phyloP scores from a whole-genome alignment of 768 basidiomycete species.

The Rhizopogon rudus region DNA sequence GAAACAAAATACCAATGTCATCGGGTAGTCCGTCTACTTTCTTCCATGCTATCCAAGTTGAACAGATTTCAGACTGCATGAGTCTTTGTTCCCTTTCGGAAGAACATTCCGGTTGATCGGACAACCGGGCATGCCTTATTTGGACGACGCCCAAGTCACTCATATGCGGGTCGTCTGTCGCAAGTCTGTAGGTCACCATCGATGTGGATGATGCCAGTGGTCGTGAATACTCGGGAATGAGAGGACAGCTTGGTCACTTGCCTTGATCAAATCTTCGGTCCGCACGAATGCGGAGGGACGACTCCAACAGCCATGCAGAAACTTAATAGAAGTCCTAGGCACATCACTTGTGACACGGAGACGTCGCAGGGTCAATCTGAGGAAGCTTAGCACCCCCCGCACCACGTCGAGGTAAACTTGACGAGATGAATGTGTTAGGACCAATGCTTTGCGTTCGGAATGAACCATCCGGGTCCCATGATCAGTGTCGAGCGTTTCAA shows the following conservation, averaged over 20 bases:
- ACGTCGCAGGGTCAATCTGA: neutral
- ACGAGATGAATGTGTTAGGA: neutral
- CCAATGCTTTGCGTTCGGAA: neutral
- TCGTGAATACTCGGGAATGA: neutral
- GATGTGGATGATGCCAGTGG: neutral
- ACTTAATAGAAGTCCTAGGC: too few relatives aligned
- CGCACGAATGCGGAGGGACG: neutral
- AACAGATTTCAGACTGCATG: neutral
- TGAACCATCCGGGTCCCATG: neutral
- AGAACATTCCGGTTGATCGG: constrained; percentile 2
- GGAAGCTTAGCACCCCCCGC: neutral
- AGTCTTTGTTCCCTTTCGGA: neutral
- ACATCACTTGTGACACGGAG: neutral
- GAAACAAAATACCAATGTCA: constrained; percentile 19
- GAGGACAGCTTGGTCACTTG: neutral
- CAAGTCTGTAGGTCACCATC: neutral
- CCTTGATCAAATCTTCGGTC: neutral
- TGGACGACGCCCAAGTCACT: constrained; percentile 7
- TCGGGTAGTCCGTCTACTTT: too few relatives aligned
- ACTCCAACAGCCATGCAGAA: too few relatives aligned
- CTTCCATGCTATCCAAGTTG: neutral
- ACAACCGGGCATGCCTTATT: constrained; percentile 25
- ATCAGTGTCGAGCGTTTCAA: neutral
- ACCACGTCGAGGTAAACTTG: neutral
- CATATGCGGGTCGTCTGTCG: too few relatives aligned